Evolutionary conservation across 108 stramenopile genomes (phyloP).

Genomic region (Cyclostephanos tholiformis): DNA sequence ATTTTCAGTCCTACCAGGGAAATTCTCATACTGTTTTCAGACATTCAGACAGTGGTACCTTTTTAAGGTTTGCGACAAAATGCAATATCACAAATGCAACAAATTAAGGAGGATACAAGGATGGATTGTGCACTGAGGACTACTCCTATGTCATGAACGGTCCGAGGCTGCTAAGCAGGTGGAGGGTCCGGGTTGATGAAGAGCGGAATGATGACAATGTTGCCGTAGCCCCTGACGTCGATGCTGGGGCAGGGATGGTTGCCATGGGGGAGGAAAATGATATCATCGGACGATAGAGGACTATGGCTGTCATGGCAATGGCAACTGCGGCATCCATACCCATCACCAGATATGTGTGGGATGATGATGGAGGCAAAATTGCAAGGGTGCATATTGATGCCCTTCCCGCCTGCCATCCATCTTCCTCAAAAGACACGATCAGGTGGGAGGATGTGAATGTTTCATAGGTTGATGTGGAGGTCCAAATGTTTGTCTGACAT

Average conservation of each 20-base stretch:
- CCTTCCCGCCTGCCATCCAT: conserved; percentile 56
- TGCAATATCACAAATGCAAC: no score
- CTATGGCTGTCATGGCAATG: no score
- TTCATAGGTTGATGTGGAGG: conserved; percentile 40
- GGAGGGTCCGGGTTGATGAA: conserved; percentile 56
- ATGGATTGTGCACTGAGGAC: conserved; percentile 81
- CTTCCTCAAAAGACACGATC: conserved; percentile 1
- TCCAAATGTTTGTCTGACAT: no score
- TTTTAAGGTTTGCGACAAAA: no score
- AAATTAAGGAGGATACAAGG: conserved; percentile 84
- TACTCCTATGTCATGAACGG: conserved; percentile 86
- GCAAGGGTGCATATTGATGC: conserved; percentile 78
- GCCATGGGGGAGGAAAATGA: neutral
- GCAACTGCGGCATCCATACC: conserved; percentile 21
- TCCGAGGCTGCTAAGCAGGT: conserved; percentile 66
- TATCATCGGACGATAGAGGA: neutral
- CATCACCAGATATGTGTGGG: conserved; percentile 80
- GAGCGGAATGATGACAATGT: no score
- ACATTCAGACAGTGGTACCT: no score
- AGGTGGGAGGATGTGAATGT: conserved; percentile 53
- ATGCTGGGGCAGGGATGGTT: conserved; percentile 6
- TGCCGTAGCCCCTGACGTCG: conserved; percentile 45
- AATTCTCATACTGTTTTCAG: no score
- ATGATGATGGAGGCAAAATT: conserved; percentile 72
- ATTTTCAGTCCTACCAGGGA: no score